Percentiles rank a stretch among this genome's conserved stretches.
These are phyloP conservation scores for Pseudogymnoascus pannorum DNA, from an alignment of 2,329 filamentous ascomycete species.

Conservation along the genomic window DNA sequence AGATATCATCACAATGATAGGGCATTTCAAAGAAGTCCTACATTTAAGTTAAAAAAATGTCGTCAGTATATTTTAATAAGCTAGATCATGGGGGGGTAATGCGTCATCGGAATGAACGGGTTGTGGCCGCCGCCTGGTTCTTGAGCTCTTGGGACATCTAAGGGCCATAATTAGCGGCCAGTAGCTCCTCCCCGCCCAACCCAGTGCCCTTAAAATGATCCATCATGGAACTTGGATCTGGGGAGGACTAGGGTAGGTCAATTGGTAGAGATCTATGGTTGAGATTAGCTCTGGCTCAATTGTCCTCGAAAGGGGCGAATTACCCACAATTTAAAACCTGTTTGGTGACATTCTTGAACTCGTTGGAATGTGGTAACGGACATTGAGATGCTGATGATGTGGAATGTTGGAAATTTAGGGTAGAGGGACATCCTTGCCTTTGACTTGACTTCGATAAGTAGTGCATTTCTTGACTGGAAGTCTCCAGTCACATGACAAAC, in stretches of 20 bases:
- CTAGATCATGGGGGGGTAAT: not conserved
- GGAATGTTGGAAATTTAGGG: not conserved
- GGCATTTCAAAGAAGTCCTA: not conserved
- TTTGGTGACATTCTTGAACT: not conserved
- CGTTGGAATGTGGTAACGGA: not conserved
- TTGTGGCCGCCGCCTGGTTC: not conserved
- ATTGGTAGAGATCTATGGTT: constrained; percentile 4
- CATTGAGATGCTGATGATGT: not conserved
- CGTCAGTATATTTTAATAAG: constrained; percentile 1
- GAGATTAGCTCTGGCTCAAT: constrained; percentile 1
- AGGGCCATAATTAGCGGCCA: not conserved
- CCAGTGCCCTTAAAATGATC: not conserved
- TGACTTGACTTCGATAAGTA: not conserved
- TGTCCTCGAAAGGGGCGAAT: not conserved
- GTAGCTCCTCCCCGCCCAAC: not conserved
- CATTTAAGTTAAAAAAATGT: not conserved
- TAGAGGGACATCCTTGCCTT: not conserved
- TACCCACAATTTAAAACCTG: constrained; percentile 9
- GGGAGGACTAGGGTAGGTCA: constrained; percentile 2
- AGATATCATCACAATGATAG: constrained; percentile 8
- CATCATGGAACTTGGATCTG: constrained; percentile 7
- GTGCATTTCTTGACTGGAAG: not conserved
- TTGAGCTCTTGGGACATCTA: not conserved
- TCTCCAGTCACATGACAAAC: not conserved
- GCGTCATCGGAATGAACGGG: constrained; percentile 3